A percentile compares a stretch with the other conserved stretches of the same genome.
phyloP scores from a whole-genome alignment of 495 filamentous ascomycete species.

The Tuber microsphaerosporum region DNA sequence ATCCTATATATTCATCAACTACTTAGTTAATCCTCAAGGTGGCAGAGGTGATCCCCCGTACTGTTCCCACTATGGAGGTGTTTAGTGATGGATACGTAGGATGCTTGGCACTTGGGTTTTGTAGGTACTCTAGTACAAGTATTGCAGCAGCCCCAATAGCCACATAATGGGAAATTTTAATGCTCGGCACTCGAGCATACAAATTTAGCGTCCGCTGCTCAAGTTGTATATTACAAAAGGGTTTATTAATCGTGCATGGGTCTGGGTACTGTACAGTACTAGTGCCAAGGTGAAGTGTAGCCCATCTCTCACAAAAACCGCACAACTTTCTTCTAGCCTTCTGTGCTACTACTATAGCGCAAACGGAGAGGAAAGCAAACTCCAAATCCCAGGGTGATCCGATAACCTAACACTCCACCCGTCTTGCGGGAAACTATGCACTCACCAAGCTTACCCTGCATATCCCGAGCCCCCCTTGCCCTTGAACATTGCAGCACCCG shows the following conservation, averaged over 20 bases:
- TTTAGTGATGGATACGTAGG: background rate
- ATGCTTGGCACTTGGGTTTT: background rate
- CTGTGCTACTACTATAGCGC: background rate
- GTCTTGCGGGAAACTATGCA: background rate
- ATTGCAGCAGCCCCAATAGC: background rate
- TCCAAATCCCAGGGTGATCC: background rate
- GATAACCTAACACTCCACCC: background rate
- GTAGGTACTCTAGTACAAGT: background rate
- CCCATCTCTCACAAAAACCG: background rate
- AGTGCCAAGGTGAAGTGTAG: too few species aligned
- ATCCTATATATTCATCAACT: background rate
- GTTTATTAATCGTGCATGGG: background rate
- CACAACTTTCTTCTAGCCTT: background rate
- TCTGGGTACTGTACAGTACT: background rate
- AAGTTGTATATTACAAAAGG: background rate
- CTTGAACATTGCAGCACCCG: background rate
- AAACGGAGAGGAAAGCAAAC: background rate
- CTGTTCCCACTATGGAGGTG: background rate
- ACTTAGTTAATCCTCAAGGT: background rate
- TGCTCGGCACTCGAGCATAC: background rate
- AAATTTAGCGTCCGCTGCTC: background rate
- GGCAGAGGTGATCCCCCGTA: background rate
- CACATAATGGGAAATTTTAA: background rate
- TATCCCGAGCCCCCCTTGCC: background rate
- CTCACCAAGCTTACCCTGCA: background rate